Base-by-base conservation (phyloP, 495 filamentous ascomycete species). In the Astrothelium macrocarpum region DNA sequence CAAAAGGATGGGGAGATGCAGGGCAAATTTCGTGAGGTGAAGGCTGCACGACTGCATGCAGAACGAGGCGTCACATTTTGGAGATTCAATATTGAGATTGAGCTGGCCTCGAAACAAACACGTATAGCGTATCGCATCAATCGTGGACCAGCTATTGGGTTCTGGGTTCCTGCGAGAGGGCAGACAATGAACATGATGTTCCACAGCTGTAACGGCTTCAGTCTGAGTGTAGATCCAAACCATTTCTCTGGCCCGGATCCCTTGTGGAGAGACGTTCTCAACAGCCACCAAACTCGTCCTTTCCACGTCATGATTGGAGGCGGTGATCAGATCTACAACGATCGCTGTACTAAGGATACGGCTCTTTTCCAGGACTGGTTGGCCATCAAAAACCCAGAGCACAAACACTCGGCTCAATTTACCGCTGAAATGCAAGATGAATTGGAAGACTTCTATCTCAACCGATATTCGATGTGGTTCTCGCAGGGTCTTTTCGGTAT, bases 221-320 rank as follows among this genome's bases (percentile, higher is more conserved):
- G 88, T 67, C 71, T 88, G 61, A 87, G 82, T 67, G 89, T 90
- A 59, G 84, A 97, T 64, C 73, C 91, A 0, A 77, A 91, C 69
- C 76, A 82, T 53, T 87, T 97, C 74, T 89, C 86, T 69, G 94
- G 94, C 0, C 94, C 94, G 1, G 94, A 98, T 79, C 95, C 94
- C 11, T 79, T 98, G 74, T 98, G 94, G 94, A 85, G 91, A 64
- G 94, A 98, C 71, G 89, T 97, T 20, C 80, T 98, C 58, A 95
- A 96, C 68, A 88, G 85, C 31, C 94, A 98, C 73, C 91, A 95
- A 73, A 89, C 85, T 59, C 86, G 86, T 53, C 94, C 94, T 18
- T 97, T 97, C 77, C 94, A 98, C 76, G 91, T 96, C 43, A 97
- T 98, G 95, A 83, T 98, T 66, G 95, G 94, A 34, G 94, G 94